Evolutionary conservation across 1,284 basidiomycete genomes (phyloP), one percentile per base, ranked within the genome.

Genomic region (Leccinum solheimii): DNA sequence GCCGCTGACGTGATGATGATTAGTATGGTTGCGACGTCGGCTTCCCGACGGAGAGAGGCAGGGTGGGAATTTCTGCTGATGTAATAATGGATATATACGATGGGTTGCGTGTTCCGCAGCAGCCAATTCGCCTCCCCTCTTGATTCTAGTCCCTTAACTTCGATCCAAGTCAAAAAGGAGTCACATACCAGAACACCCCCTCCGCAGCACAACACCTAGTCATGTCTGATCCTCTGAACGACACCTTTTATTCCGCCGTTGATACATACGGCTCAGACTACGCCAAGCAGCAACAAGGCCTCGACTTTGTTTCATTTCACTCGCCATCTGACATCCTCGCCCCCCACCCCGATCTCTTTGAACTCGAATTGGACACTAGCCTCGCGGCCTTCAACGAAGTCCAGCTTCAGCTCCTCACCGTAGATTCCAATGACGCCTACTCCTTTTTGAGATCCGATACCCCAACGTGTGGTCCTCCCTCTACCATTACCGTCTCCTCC

Each of bases 261-360:
- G 72, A 74, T 73, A 62, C 76, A 56, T 77, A 76, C 62, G 75
- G 75, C 64, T 68, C 75, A 45, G 72, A 74, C 63, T 77, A 74
- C 72, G 64, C 72, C 65, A 78, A 69, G 68, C 77, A 74, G 58
- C 73, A 70, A 69, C 75, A 76, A 66, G 78, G 78, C 74, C 78
- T 87, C 74, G 87, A 88, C 76, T 86, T 88, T 77, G 80, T 85
- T 75, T 86, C 86, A 69, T 89, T 87, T 80, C 82, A 82, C 70
- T 79, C 83, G 61, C 79, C 85, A 67, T 80, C 83, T 66, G 87
- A 89, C 78, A 80, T 90, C 74, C 79, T 85, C 67, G 86, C 86
- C 54, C 88, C 89, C 56, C 84, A 88, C 72, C 87, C 89, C 64
- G 90, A 92, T 80, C 81, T 86, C 64, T 92, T 92, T 78, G 91